A percentile compares a stretch with the other conserved stretches of the same genome.
These are phyloP conservation scores for Stephania cephalantha DNA, from an alignment of 164 flowering plant species.

Conservation along the genomic window DNA sequence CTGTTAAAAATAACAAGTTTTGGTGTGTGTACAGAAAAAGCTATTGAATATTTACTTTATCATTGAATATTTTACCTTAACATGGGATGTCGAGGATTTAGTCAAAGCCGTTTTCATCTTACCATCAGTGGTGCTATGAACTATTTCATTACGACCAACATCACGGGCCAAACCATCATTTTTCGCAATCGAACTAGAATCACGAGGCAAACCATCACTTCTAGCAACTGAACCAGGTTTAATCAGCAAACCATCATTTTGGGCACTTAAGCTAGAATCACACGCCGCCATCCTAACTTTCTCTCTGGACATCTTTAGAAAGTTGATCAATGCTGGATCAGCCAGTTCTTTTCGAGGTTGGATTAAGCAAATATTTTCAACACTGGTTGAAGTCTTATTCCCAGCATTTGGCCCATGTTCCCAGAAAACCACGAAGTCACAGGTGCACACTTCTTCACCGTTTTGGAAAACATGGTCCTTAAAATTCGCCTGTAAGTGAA, in stretches of 20 bases:
- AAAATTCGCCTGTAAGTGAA: conserved; percentile 23
- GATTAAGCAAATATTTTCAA: conserved; percentile 35
- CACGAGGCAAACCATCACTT: too few relatives aligned
- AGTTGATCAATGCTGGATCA: conserved; percentile 24
- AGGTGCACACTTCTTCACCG: conserved; percentile 41
- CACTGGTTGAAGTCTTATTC: conserved; percentile 8
- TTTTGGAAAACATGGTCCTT: conserved; percentile 18
- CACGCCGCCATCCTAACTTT: conserved; percentile 15
- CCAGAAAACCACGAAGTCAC: conserved; percentile 42
- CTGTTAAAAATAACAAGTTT: background rate
- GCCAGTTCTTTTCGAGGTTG: conserved; percentile 6
- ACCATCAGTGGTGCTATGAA: background rate
- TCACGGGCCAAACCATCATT: background rate
- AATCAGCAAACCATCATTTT: background rate
- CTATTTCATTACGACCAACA: background rate
- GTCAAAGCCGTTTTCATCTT: background rate
- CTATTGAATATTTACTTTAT: background rate
- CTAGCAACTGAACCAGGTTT: background rate
- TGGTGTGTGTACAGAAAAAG: background rate
- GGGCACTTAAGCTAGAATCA: background rate
- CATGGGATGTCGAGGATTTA: background rate
- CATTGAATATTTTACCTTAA: too few relatives aligned
- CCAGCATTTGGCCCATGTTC: conserved; percentile 42
- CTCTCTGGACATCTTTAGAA: conserved; percentile 26
- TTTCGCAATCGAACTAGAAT: background rate